Evolutionary conservation across 805 yeast species (phyloP), one percentile per base, ranked within the genome.

Genomic region (Candida namnaoensis): DNA sequence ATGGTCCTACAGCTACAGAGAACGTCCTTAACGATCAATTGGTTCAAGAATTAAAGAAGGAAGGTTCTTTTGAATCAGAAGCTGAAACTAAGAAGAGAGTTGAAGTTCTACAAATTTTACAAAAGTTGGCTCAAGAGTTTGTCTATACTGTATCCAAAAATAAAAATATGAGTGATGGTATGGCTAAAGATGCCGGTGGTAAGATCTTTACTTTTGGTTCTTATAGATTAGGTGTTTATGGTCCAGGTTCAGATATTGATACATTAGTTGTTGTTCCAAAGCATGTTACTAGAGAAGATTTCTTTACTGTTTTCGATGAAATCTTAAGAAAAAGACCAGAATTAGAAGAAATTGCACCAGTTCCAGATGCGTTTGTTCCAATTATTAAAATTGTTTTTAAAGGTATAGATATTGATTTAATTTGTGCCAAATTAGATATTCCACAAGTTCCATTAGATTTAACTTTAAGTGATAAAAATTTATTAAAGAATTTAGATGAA

Each of bases 161-260:
- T 46, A 88, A 84, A 56, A 90, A 91, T 56, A 88, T 93, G 96
- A 79, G 88, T 32, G 98, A 93, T 46, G 96, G 97, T 2, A 88
- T 93, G 97, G 95, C 98, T 0, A 74, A 68, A 42, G 99, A 93
- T 61, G 95, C 98, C 0, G 99, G 99, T 34, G 99, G 99, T 33
- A 93, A 93, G 60, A 78, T 93, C n/a, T 93, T 90, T 59, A 88
- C 97, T 0, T 93, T 76, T 65, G 99, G 99, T 1, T 88, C 97
- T 1, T 93, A 90, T 56, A 71, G 96, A 47, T 65, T 93, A 36
- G 99, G 99, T 5, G 99, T 93, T 12, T 88, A 90, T 64, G 98
- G 98, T 0, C 98, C 98, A 0, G 98, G 99, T 1, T 84, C 95
- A 0, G 99, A 93, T 81, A 91, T 93, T 46, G 99, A 93, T 68